These are phyloP conservation scores for Ordospora pajunii DNA, from an alignment of 371 early-diverging fungal genomes.

Conservation along the genomic window DNA sequence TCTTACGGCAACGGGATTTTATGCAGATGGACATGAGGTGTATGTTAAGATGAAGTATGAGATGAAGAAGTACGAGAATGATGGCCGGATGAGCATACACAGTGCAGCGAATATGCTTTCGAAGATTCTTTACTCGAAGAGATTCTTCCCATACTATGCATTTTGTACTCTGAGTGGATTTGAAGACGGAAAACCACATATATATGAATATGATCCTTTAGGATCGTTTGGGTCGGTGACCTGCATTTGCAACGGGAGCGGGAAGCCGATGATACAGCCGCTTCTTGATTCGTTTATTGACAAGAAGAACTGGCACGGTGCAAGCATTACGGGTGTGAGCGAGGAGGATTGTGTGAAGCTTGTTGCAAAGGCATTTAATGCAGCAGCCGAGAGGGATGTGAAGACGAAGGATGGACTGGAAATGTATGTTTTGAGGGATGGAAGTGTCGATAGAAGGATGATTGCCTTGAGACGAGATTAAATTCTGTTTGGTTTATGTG, in stretches of 20 bases:
- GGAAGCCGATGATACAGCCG: conserved; percentile 81
- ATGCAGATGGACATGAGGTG: conserved; percentile 80
- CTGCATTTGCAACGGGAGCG: conserved; percentile 77
- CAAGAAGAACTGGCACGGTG: conserved; percentile 56
- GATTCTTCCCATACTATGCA: conserved; percentile 95
- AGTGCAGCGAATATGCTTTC: conserved; percentile 84
- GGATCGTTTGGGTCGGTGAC: conserved; percentile 76
- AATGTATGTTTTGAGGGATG: conserved; percentile 73
- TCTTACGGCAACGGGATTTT: conserved; percentile 78
- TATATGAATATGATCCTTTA: conserved; percentile 87
- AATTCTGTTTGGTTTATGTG: conserved; percentile 10
- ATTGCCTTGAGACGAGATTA: conserved; percentile 68
- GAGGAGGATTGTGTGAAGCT: conserved; percentile 69
- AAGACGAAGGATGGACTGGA: conserved; percentile 94
- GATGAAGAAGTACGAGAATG: conserved; percentile 54
- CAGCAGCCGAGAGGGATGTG: conserved; percentile 95
- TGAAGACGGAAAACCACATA: conserved; percentile 66
- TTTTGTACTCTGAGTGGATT: conserved; percentile 81
- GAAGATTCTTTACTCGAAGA: conserved; percentile 76
- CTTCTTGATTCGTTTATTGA: conserved; percentile 87
- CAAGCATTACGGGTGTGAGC: conserved; percentile 9
- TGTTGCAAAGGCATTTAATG: conserved; percentile 86
- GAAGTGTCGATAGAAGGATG: conserved; percentile 68
- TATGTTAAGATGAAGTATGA: conserved; percentile 72
- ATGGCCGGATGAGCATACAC: conserved; percentile 75